Conservation (phyloP, 2,329 filamentous ascomycete genomes). For the Ophiostoma himal-ulmi region DNA sequence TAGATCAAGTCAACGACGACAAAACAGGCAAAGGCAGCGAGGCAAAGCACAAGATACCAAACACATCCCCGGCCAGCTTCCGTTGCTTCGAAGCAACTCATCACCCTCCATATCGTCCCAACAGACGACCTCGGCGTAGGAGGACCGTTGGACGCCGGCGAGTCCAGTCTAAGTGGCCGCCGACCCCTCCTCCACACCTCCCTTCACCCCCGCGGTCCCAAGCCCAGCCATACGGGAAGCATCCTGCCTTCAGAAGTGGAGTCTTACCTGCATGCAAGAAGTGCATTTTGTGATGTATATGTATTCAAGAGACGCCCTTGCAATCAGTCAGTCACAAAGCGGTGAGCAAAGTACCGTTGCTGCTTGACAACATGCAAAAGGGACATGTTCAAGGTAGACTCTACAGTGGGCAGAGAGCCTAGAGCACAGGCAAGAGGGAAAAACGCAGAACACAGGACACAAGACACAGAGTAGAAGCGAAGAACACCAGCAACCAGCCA, state of each 20-base stretch:
- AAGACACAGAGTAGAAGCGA: background rate
- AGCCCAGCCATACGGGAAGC: constrained; percentile 25
- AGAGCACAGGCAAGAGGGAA: background rate
- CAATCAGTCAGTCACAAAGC: constrained; percentile 19
- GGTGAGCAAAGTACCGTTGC: constrained; percentile 20
- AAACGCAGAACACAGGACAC: no score
- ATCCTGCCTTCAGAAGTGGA: constrained; percentile 22
- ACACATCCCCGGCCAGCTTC: background rate
- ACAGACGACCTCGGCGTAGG: constrained; percentile 13
- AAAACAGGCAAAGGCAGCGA: background rate
- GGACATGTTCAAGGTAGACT: background rate
- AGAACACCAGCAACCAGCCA: background rate
- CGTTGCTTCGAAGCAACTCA: background rate
- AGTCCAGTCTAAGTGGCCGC: constrained; percentile 11
- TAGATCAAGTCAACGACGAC: background rate
- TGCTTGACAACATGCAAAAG: background rate
- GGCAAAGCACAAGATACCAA: background rate
- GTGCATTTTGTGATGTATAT: constrained; percentile 3
- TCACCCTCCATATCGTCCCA: constrained; percentile 5
- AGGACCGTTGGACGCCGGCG: constrained; percentile 18
- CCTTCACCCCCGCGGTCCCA: constrained; percentile 22
- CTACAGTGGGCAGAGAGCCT: background rate
- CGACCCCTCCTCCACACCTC: constrained; percentile 18
- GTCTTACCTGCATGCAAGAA: constrained; percentile 14
- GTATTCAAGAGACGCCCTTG: constrained; percentile 5